These are phyloP conservation scores for Epichloe typhina DNA, from an alignment of 2,329 filamentous ascomycete species.

Conservation along the genomic window DNA sequence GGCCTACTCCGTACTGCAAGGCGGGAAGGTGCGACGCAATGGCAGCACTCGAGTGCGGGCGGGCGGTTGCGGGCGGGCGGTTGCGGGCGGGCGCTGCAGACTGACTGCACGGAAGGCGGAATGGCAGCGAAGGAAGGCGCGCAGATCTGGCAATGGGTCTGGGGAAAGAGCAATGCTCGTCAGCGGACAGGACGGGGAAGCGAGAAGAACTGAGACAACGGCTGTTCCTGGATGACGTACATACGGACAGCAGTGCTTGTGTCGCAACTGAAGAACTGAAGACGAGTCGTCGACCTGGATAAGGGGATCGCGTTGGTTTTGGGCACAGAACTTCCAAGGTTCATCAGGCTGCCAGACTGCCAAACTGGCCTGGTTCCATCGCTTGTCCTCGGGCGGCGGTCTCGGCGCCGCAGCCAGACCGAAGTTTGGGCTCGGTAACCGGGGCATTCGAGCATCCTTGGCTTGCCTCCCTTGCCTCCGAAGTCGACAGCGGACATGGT, in stretches of 20 bases:
- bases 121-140: not conserved
- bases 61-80: not conserved
- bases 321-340: not conserved
- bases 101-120: too few species aligned
- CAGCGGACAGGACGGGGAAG: not conserved
- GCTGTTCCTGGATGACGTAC: constrained; percentile 2
- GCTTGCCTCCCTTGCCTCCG: too few species aligned
- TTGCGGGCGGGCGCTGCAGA: not conserved
- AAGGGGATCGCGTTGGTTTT: not conserved
- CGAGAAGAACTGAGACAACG: too few species aligned
- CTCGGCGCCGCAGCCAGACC: constrained; percentile 3
- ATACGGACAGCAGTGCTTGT: not conserved
- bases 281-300: not conserved
- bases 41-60: not conserved
- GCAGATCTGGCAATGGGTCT: not conserved
- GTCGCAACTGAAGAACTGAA: not conserved
- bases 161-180: not conserved
- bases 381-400: not conserved
- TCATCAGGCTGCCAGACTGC: too few species aligned
- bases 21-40: not conserved
- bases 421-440: constrained; percentile 3
- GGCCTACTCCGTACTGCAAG: not conserved
- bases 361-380: too few species aligned
- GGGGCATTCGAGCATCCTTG: not conserved
- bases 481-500: too few species aligned